phyloP scores from a whole-genome alignment of 2,329 filamentous ascomycete genomes.

The Pseudopithomyces maydicus region DNA sequence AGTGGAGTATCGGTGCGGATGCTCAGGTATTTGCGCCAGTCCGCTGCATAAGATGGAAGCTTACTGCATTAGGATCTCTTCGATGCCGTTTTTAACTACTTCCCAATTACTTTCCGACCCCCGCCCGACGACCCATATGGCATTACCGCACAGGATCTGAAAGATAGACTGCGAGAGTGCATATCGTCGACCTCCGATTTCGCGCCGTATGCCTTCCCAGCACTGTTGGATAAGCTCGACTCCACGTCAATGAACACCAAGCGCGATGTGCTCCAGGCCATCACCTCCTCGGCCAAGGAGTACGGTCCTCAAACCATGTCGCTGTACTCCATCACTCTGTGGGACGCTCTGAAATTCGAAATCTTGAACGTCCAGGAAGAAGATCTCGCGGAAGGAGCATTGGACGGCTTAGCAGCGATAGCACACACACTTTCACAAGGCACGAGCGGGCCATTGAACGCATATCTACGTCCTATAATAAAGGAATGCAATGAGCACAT shows the following conservation, averaged over 20 bases:
- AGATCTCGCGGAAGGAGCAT: conserved; percentile 64
- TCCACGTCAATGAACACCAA: conserved; percentile 72
- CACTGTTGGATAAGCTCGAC: conserved; percentile 70
- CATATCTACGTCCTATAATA: conserved; percentile 64
- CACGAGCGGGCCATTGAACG: conserved; percentile 53
- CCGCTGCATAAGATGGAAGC: neutral
- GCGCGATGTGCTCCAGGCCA: conserved; percentile 68
- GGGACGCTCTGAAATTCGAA: conserved; percentile 73
- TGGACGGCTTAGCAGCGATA: conserved; percentile 61
- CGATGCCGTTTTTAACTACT: conserved; percentile 73
- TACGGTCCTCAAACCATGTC: conserved; percentile 66
- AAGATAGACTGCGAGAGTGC: conserved; percentile 66
- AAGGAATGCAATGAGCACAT: conserved; percentile 72
- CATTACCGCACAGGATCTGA: conserved; percentile 71
- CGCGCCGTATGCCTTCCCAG: conserved; percentile 70
- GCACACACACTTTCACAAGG: conserved; percentile 59
- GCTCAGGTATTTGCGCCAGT: conserved; percentile 55
- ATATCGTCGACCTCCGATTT: conserved; percentile 66
- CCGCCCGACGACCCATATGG: conserved; percentile 72
- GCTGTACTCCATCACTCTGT: conserved; percentile 67
- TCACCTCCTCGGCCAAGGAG: conserved; percentile 63
- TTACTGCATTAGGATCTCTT: conserved; percentile 56
- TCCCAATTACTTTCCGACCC: conserved; percentile 72
- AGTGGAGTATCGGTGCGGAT: conserved; percentile 67
- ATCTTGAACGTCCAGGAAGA: conserved; percentile 71